Conservation (phyloP, 1,284 basidiomycete species). For the Heliocybe sulcata region DNA sequence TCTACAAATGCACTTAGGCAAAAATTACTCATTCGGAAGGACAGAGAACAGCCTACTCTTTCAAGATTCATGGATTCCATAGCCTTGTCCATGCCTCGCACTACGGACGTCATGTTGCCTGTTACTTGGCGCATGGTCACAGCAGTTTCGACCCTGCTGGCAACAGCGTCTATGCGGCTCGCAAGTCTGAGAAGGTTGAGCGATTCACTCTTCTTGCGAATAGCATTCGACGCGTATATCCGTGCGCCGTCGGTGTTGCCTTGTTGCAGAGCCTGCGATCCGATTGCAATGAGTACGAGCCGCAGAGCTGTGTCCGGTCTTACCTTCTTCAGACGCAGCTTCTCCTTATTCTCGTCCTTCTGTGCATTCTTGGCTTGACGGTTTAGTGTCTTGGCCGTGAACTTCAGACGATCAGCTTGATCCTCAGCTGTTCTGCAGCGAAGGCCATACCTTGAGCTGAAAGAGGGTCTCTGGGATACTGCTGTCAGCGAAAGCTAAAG, state of each 20-base stretch:
- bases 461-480: conserved; percentile 79
- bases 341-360: conserved; percentile 87
- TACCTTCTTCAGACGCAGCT: conserved; percentile 87
- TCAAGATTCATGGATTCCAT: conserved; percentile 99
- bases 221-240: conserved; percentile 98
- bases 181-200: conserved; percentile 86
- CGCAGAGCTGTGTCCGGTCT: conserved; percentile 10
- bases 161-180: conserved; percentile 94
- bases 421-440: not conserved
- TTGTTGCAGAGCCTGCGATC: conserved; percentile 83
- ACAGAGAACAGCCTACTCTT: conserved; percentile 44
- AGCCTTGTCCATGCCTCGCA: conserved; percentile 97
- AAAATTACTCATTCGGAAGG: not conserved
- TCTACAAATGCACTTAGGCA: conserved; percentile 41
- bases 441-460: conserved; percentile 74
- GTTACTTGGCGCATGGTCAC: conserved; percentile 96
- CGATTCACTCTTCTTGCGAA: conserved; percentile 95
- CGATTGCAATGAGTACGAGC: not conserved
- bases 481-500: conserved; percentile 2
- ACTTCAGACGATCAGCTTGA: conserved; percentile 41
- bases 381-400: conserved; percentile 90
- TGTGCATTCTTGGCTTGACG: conserved; percentile 93
- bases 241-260: conserved; percentile 97
- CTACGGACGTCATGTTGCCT: conserved; percentile 93
- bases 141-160: conserved; percentile 96